Base-by-base conservation (phyloP, 257 asterid genomes). In the Plantago major region DNA sequence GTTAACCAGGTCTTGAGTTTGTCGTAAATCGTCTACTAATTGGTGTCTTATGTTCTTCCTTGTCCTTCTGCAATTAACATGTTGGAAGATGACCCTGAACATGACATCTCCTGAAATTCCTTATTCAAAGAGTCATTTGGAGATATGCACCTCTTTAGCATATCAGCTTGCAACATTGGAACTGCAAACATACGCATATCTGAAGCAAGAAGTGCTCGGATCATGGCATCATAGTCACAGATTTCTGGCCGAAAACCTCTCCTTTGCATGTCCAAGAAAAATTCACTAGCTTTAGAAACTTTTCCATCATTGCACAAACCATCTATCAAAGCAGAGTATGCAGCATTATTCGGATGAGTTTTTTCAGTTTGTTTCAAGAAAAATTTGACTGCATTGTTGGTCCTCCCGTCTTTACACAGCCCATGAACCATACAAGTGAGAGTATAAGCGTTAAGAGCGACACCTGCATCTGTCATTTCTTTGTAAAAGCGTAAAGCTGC, bases 151-250 rank as follows among this genome's bases (percentile, higher is more conserved):
- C 56, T 71, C 90, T 89, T 86, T 33, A 84, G 13, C 90, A 84
- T 74, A 67, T 89, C 95, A 17, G 95, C 94, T 60, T 89, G 92
- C 59, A 89, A 62, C 87, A 86, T 80, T 84, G 77, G 74, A 55
- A 72, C 90, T 65, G 73, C 66, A 55, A 71, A 47, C 42, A 71
- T 69, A 33, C 62, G 82, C 67, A 73, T 78, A 43, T 47, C 69
- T 16, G 51, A 67, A 55, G 51, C 68, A 52, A 71, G 84, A 76
- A 84, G 87, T 66, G 80, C 82, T 50, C 55, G 69, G 11, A 83
- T 8, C 9, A 86, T 48, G 11, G 68, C 76, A 14, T 67, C 75
- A 67, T 86, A 86, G 63, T 85, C 83, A 28, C 50, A 46, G 0
- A 64, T 53, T 30, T 77, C 85, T 7, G 86, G 80, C 65, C 16